Conservation (phyloP, 495 filamentous ascomycete genomes). For the Penicillium robsamsonii region DNA sequence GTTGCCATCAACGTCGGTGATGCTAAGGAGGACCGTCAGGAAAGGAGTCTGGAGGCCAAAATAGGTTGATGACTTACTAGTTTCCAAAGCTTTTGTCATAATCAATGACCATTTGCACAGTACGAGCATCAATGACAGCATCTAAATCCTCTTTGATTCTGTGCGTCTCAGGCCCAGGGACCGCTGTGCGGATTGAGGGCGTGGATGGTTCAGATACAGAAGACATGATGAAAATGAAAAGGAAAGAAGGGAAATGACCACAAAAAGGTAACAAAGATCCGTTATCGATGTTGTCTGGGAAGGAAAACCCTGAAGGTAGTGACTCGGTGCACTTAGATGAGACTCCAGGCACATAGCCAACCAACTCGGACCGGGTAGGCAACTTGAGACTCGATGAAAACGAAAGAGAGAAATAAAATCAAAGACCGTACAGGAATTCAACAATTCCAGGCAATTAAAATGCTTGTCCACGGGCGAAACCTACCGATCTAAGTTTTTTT, state of each 20-base stretch:
- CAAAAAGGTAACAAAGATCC: neutral
- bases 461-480: neutral
- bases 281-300: neutral
- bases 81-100: constrained; percentile 57
- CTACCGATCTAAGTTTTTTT: neutral
- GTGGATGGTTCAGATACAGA: neutral
- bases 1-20: neutral
- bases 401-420: neutral
- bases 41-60: constrained; percentile 33
- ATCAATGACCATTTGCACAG: constrained; percentile 75
- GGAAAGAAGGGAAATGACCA: neutral
- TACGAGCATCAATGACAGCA: constrained; percentile 62
- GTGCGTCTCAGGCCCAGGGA: neutral
- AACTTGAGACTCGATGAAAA: neutral
- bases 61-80: constrained; percentile 18
- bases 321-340: neutral
- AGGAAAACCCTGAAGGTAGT: neutral
- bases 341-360: neutral
- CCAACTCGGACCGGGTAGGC: neutral
- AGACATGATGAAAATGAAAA: neutral
- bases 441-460: neutral
- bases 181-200: neutral
- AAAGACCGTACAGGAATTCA: neutral
- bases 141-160: neutral
- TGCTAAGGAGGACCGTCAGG: neutral